Evolutionary conservation across 2,329 filamentous ascomycete species (phyloP), one percentile per base, ranked within the genome.

Genomic region (Colletotrichum coccodes): DNA sequence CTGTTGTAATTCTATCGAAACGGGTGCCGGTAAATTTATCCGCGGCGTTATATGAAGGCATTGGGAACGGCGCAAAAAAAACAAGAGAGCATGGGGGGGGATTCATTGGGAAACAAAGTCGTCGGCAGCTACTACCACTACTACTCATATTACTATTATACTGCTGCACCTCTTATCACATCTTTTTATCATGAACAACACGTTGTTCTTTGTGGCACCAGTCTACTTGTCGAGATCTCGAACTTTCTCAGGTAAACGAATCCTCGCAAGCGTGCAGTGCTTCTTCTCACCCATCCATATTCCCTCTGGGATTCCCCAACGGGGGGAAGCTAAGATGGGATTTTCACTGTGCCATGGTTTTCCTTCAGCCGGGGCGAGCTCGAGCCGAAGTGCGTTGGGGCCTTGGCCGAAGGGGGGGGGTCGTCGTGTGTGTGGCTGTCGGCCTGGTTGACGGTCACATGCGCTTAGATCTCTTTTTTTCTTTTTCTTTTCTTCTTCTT

Each of bases 31-130:
- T 18, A 36, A 16, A 23, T 30, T 34, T 18, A 26, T 26, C 28
- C 6, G 28, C 23, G 54, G 54, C 38, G 56, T 59, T 58, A 26
- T 36, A 32, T n/a, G 26, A 34, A 34, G 26, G 47, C 42, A 60
- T 50, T 21, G 32, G 34, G 54, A 42, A 64, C 16, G 65, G 53
- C 53, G 60, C 32, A 46, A 34, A 50, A 40, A 42, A 40, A 54
- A 26, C n/a, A n/a, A n/a, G n/a, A n/a, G n/a, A n/a, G n/a, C n/a
- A n/a, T n/a, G 34, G n/a, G 38, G 18, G 21, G 30, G 12, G 7
- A 18, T 38, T 16, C 6, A 49, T 49, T 16, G 28, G 38, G 28
- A 18, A 32, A 16, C 44, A 38, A 58, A 58, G 52, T 58, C 53
- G 44, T 50, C 36, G 26, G 40, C 36, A 21, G n/a, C 32, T 9